Evolutionary conservation across 352 stramenopile genomes (phyloP), one percentile per base, ranked within the genome.

Genomic region (Globisporangium parvum): DNA sequence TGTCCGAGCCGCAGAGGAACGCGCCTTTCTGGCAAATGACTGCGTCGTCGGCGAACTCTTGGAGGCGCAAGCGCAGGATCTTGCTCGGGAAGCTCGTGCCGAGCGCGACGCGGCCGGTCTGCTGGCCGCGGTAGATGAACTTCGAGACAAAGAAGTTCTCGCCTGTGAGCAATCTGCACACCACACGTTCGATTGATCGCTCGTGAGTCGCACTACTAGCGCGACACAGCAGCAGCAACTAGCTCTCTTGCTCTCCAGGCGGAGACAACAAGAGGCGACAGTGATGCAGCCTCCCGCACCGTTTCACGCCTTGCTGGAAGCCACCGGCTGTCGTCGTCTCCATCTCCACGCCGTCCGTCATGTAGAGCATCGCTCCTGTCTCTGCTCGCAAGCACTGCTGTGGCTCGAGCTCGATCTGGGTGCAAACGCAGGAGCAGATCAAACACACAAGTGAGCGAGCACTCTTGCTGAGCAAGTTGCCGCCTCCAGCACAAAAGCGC

Each of bases 301-400:
- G 65, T 65, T 93, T 85, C 51, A 96, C 73, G 23, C 86, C 91
- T 59, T 91, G 70, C 9, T 88, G 81, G 33, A 97, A 69, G 3
- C 91, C 93, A n/a, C 88, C 92, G n/a, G 87, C 91, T 9, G 87
- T 96, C 0, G 77, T 93, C 33, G 87, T 97, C 46, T 96, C 78
- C 82, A 97, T 96, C 31, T 88, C 72, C 8, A 98, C 79, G 28
- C 87, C 87, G 35, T 98, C 76, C 8, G 90, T 98, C 92, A 98
- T 98, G 73, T 97, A 98, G 47, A 98, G 88, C 85, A 98, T 97
- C 17, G 92, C 87, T 8, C 92, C 92, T 15, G 77, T 95, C 66
- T 98, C 93, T 6, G 93, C 91, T 33, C 94, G 77, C 35, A 98
- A 66, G 26, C 93, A 89, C 70, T 98, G 88, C 39, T 96, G 84